phyloP scores from a whole-genome alignment of 1,284 basidiomycete species.

The Athelia sp. region DNA sequence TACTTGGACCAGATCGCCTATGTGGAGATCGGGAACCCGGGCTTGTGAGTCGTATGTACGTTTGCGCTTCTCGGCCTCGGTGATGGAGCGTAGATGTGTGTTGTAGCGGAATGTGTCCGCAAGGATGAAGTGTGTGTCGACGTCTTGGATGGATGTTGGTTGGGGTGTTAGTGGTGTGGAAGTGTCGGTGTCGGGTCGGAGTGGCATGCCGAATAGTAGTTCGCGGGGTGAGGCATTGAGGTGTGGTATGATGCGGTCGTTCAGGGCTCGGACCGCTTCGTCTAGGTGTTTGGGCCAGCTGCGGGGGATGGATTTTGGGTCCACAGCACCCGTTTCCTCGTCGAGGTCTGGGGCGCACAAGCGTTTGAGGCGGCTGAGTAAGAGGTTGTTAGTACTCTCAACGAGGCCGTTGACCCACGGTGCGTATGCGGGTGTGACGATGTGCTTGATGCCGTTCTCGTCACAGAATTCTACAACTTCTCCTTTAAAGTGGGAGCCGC shows the following conservation, averaged over 20 bases:
- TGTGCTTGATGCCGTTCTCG: conserved; percentile 12
- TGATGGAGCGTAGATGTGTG: conserved; percentile 15
- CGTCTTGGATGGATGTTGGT: conserved; percentile 6
- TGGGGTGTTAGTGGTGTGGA: neutral
- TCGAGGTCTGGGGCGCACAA: conserved; percentile 27
- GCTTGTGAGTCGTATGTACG: conserved; percentile 15
- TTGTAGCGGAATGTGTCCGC: conserved; percentile 22
- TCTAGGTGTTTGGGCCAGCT: conserved; percentile 30
- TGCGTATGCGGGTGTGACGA: conserved; percentile 28
- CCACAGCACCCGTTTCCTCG: conserved; percentile 18
- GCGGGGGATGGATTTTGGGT: conserved; percentile 11
- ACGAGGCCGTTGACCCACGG: conserved; percentile 35
- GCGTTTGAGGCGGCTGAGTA: conserved; percentile 22
- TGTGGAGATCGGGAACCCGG: conserved; percentile 1
- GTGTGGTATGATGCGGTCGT: conserved; percentile 15
- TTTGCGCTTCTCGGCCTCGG: conserved; percentile 13
- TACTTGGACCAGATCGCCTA: conserved; percentile 6
- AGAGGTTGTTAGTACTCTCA: conserved; percentile 25
- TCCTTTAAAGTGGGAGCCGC: conserved; percentile 30
- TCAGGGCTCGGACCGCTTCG: conserved; percentile 20
- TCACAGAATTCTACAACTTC: conserved; percentile 24
- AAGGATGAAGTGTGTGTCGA: conserved; percentile 19
- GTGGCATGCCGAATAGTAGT: conserved; percentile 18
- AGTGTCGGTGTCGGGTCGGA: conserved; percentile 15
- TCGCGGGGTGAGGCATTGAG: conserved; percentile 23